phyloP scores from a whole-genome alignment of 305 asterid species.

The Salvia sclarea region DNA sequence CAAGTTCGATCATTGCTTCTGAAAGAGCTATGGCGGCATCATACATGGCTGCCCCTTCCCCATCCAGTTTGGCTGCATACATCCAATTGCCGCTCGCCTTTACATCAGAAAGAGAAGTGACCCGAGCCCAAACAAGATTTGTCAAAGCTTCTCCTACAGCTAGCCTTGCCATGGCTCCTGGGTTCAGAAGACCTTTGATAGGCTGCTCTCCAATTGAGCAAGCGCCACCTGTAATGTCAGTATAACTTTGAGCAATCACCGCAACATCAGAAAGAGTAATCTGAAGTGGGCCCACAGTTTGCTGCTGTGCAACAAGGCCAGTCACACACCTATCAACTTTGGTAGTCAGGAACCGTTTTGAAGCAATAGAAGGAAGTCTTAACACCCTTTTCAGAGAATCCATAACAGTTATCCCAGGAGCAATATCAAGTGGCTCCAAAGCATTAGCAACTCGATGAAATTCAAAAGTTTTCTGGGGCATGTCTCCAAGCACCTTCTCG shows the following conservation, averaged over 20 bases:
- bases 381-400: conserved; percentile 77
- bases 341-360: conserved; percentile 89
- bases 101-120: conserved; percentile 83
- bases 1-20: conserved; percentile 92
- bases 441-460: conserved; percentile 53
- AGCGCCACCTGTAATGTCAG: conserved; percentile 81
- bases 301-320: conserved; percentile 97
- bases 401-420: conserved; percentile 68
- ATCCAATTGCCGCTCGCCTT: conserved; percentile 96
- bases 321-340: conserved; percentile 98
- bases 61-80: conserved; percentile 88
- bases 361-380: conserved; percentile 89
- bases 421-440: conserved; percentile 80
- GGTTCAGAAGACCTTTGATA: conserved; percentile 83
- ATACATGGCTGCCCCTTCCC: conserved; percentile 94
- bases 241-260: conserved; percentile 81
- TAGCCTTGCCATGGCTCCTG: conserved; percentile 87
- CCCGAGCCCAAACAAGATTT: conserved; percentile 91
- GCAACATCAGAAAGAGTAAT: conserved; percentile 92
- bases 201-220: conserved; percentile 93
- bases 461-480: conserved; percentile 94
- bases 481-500: conserved; percentile 95
- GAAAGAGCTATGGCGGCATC: conserved; percentile 91
- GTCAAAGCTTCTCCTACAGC: conserved; percentile 95
- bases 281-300: conserved; percentile 96